A percentile compares a stretch with the other conserved stretches of the same genome.
Evolutionary conservation across 331 rosid genomes (phyloP).

Genomic region (Quercus tomentella): DNA sequence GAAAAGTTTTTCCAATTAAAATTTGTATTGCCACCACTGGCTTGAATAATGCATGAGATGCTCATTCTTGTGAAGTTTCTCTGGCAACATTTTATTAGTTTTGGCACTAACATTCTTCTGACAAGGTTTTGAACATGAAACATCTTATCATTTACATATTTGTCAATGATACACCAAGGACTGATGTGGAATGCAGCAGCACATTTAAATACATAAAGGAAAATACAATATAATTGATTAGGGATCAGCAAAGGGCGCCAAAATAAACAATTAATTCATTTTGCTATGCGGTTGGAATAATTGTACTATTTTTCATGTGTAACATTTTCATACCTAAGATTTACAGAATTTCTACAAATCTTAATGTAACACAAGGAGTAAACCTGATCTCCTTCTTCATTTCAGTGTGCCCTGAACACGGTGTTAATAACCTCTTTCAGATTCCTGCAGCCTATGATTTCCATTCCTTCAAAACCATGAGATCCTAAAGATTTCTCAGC

Average conservation of each 20-base stretch:
- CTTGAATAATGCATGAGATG: not conserved
- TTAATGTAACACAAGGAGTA: not conserved
- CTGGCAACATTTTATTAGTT: not conserved
- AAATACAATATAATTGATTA: not conserved
- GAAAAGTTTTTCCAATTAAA: too few species aligned
- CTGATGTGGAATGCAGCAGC: not conserved
- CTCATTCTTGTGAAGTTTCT: not conserved
- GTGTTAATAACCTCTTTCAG: slow-evolving; percentile 73
- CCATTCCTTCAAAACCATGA: slow-evolving; percentile 32
- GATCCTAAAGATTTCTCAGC: slow-evolving; percentile 42
- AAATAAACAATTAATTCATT: not conserved
- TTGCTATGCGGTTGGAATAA: not conserved
- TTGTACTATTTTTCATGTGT: not conserved
- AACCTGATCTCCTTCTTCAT: not conserved
- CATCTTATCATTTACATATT: not conserved
- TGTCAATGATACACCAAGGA: not conserved
- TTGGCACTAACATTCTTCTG: not conserved
- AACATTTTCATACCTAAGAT: not conserved
- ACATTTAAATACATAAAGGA: not conserved
- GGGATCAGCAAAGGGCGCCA: not conserved
- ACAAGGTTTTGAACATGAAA: not conserved
- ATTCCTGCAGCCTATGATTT: slow-evolving; percentile 61
- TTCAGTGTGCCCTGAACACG: slow-evolving; percentile 41
- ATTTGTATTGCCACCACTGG: not conserved
- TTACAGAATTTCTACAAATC: not conserved